A percentile compares a stretch with the other conserved stretches of the same genome.
phyloP scores from a whole-genome alignment of 768 basidiomycete species.

The Rickenella mellea region DNA sequence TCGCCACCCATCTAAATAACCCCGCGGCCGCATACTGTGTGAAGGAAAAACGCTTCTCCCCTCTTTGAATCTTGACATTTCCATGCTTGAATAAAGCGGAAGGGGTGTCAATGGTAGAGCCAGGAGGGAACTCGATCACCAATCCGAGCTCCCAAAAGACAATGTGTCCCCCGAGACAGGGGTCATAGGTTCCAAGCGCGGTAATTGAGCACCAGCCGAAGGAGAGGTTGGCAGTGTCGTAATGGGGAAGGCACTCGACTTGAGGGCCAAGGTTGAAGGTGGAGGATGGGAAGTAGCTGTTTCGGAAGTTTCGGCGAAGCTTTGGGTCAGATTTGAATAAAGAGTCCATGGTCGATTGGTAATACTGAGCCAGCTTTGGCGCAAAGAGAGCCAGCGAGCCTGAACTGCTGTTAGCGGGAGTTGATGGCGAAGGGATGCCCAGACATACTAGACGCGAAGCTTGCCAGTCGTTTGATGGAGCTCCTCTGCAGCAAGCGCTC shows the following conservation, averaged over 20 bases:
- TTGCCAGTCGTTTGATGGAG: slow-evolving; percentile 1
- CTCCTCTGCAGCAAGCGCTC: too few species aligned
- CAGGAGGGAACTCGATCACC: slow-evolving; percentile 17
- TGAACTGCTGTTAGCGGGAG: not conserved
- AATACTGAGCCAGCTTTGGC: slow-evolving; percentile 3
- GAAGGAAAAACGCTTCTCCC: slow-evolving; percentile 14
- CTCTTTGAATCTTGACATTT: slow-evolving; percentile 13
- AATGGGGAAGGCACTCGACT: slow-evolving; percentile 11
- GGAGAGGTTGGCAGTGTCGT: slow-evolving; percentile 21
- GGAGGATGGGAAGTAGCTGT: slow-evolving; percentile 17
- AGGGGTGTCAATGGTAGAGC: slow-evolving; percentile 17
- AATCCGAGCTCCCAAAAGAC: slow-evolving; percentile 20
- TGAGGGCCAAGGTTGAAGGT: slow-evolving; percentile 22
- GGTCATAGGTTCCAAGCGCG: slow-evolving; percentile 20
- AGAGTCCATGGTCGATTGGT: not conserved
- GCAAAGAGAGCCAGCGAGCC: slow-evolving; percentile 4
- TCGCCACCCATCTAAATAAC: slow-evolving; percentile 2
- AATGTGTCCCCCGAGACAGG: slow-evolving; percentile 20
- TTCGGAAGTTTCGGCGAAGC: slow-evolving; percentile 13
- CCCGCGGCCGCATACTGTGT: slow-evolving; percentile 9
- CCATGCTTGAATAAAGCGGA: slow-evolving; percentile 18
- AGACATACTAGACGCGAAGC: slow-evolving; percentile 4
- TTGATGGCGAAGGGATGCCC: not conserved
- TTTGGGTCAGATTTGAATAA: slow-evolving; percentile 1
- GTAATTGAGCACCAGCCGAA: slow-evolving; percentile 24